These are phyloP conservation scores for Coemansia interrupta DNA, from an alignment of 192 early-diverging fungal species.

Conservation along the genomic window DNA sequence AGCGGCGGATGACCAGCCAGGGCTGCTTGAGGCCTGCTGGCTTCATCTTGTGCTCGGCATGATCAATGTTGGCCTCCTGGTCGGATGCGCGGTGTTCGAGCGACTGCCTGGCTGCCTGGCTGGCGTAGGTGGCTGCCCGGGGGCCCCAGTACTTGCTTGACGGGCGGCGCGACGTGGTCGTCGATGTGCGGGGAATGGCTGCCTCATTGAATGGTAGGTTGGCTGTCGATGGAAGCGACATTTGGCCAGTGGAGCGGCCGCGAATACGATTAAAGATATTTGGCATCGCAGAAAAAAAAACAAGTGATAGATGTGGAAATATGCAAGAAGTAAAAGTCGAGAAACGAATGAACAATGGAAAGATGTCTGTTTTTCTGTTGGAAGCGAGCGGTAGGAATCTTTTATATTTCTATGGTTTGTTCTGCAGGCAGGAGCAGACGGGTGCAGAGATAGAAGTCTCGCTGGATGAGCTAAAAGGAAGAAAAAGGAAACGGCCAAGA, in stretches of 20 bases:
- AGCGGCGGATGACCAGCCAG: conserved; percentile 52
- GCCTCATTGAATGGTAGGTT: background rate
- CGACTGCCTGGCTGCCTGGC: conserved; percentile 35
- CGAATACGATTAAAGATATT: conserved; percentile 40
- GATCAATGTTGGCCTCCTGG: conserved; percentile 3
- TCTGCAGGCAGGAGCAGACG: background rate
- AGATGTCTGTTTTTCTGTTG: too few species aligned
- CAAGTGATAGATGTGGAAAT: background rate
- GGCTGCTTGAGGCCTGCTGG: conserved; percentile 41
- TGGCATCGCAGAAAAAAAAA: conserved; percentile 20
- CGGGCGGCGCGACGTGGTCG: background rate
- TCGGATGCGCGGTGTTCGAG: conserved; percentile 11
- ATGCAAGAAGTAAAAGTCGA: background rate
- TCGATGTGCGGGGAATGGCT: conserved; percentile 4
- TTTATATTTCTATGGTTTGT: too few species aligned
- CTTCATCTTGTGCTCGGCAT: conserved; percentile 10
- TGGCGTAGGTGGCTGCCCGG: conserved; percentile 37
- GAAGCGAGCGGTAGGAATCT: too few species aligned
- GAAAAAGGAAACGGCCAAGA: too few species aligned
- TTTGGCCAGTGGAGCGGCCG: conserved; percentile 5
- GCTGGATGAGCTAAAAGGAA: too few species aligned
- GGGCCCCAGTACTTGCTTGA: conserved; percentile 44
- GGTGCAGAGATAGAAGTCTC: too few species aligned
- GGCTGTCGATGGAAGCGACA: conserved; percentile 10
- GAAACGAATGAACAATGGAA: too few species aligned